Evolutionary conservation across 208 protist species (phyloP), one percentile per base, ranked within the genome.

Genomic region (Phytomonas francai): DNA sequence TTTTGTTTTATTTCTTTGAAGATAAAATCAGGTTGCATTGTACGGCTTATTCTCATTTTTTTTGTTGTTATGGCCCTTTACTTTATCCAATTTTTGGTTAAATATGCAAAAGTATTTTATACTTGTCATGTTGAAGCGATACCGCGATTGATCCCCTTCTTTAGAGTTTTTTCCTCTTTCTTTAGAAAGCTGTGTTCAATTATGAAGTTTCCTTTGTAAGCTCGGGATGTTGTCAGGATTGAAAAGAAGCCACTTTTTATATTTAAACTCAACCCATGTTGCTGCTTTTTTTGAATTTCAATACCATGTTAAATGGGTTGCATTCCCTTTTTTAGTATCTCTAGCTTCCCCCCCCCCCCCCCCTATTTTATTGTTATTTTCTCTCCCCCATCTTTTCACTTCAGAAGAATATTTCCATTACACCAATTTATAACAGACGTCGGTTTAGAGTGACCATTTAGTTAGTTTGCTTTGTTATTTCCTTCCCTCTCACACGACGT

Each of bases 291-390:
- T 3, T 39, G 34, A 39, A 39, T 39, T 39, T 39, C 9, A 64
- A 63, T 36, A 31, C n/a, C n/a, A 56, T 29, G 61, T 57, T 65
- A 65, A 59, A 9, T 30, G 6, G 45, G 45, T n/a, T 14, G 30
- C 28, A 34, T 56, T 36, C 11, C 11, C 32, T 57, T 22, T 22
- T 25, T 0, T 28, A 32, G 8, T 32, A 2, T 69, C 45, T 14
- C 31, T 31, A 16, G 42, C 64, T n/a, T 27, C 19, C 45, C 33
- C 16, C 33, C n/a, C 27, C 29, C 31, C 22, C 28, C 3, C 63
- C n/a, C 22, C 22, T 54, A 59, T 34, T n/a, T 73, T 66, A 34
- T 61, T 32, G 12, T 60, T 69, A 28, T 31, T 63, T 51, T 22
- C 59, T 25, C 59, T 33, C 27, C 34, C 34, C 34, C 34, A 12